Base-by-base conservation (phyloP, 1,284 basidiomycete genomes). In the Trametes versicolor region DNA sequence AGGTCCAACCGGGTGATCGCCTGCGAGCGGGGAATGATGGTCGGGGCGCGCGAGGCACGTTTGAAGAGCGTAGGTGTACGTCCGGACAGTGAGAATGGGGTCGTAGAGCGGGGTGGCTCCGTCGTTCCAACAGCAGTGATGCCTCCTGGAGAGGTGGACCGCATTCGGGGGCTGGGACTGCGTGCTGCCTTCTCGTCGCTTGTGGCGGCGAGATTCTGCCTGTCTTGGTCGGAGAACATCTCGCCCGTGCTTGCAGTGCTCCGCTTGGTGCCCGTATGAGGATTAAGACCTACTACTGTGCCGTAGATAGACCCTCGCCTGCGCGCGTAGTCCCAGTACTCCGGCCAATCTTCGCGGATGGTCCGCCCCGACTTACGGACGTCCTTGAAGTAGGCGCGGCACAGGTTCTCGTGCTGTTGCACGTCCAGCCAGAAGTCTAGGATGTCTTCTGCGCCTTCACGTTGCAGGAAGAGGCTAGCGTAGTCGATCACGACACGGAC, bases 341-440 rank as follows among this genome's bases (percentile, higher is more conserved):
- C 94, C 6, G 97, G 97, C 97, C 97, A 99, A 77, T 98, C 97
- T 23, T 98, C 94, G 76, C 92, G 91, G 73, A 99, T 92, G 10
- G 91, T 89, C 43, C 93, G 88, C 9, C 97, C 96, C 1, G 95
- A 96, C 80, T 97, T 96, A 74, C 94, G 91, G 66, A 99, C 87
- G 77, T 99, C 97, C 83, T 98, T 98, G 87, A 99, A 98, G 80
- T 98, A 99, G 8, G 97, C 97, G 65, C 96, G 88, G 80, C 97
- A 99, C 49, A 99, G 88, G 76, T 98, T 98, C 81, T 99, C 98
- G 77, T 99, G 97, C 81, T 99, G 97, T 74, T 98, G 96, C 2
- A 99, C 97, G 75, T 99, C 97, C 37, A 99, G 88, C 97, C 97
- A 99, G 74, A 99, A 99, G 79, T 99, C 97, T 56, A 99, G 83